Conservation (phyloP, 1,139 yeast species). For the Yamadazyma sp. region DNA sequence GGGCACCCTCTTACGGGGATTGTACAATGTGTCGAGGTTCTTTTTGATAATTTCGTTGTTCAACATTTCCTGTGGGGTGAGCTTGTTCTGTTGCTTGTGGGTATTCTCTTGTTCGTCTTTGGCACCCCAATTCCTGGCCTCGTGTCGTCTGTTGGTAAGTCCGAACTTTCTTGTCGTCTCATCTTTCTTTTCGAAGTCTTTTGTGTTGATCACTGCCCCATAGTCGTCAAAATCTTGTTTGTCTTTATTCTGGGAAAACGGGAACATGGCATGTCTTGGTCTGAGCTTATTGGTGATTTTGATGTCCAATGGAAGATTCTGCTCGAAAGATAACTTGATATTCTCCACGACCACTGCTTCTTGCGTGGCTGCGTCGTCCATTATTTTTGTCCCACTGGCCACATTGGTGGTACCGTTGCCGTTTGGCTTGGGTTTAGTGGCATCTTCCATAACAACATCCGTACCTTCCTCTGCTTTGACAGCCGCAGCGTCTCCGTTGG, state of each 20-base stretch:
- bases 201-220: slow-evolving; percentile 67
- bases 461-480: slow-evolving; percentile 15
- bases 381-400: not conserved
- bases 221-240: slow-evolving; percentile 77
- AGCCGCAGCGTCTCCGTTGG: slow-evolving; percentile 6
- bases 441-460: not conserved
- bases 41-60: slow-evolving; percentile 44
- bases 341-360: slow-evolving; percentile 45
- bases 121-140: slow-evolving; percentile 37
- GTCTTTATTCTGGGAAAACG: slow-evolving; percentile 49
- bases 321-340: slow-evolving; percentile 38
- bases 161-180: slow-evolving; percentile 43
- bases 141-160: slow-evolving; percentile 33
- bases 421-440: slow-evolving; percentile 8
- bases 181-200: slow-evolving; percentile 65
- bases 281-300: slow-evolving; percentile 57
- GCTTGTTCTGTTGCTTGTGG: slow-evolving; percentile 23
- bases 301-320: slow-evolving; percentile 55
- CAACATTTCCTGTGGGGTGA: slow-evolving; percentile 47
- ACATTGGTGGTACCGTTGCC: slow-evolving; percentile 7
- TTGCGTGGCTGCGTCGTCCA: slow-evolving; percentile 38
- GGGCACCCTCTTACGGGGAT: slow-evolving; percentile 52
- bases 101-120: slow-evolving; percentile 22
- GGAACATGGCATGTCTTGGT: slow-evolving; percentile 78
- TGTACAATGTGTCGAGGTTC: slow-evolving; percentile 56